Percentiles rank a stretch among this genome's conserved stretches.
Evolutionary conservation across 2,329 filamentous ascomycete species (phyloP).

Genomic region (Colletotrichum theobromicola): DNA sequence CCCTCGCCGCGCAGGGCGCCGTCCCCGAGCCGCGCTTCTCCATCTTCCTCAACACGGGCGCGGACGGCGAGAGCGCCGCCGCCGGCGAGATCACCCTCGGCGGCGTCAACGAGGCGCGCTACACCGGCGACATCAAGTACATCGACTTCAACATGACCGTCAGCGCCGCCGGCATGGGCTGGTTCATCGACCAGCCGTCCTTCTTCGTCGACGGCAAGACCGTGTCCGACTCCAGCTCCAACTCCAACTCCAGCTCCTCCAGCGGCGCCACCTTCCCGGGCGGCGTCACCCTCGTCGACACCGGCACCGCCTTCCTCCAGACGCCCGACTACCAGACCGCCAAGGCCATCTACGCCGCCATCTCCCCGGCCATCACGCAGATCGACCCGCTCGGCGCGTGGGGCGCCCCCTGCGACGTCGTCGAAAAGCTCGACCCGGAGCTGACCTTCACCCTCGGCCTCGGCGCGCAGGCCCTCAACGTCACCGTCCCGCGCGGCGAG

Average conservation of each 20-base stretch:
- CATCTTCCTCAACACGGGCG: slow-evolving; percentile 28
- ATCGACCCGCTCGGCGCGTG: slow-evolving; percentile 35
- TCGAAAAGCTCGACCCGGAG: slow-evolving; percentile 31
- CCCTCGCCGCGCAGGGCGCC: slow-evolving; percentile 28
- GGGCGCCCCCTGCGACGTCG: slow-evolving; percentile 35
- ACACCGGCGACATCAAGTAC: slow-evolving; percentile 29
- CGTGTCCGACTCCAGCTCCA: slow-evolving; percentile 21
- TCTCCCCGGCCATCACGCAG: slow-evolving; percentile 33
- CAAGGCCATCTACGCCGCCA: slow-evolving; percentile 31
- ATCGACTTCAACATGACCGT: slow-evolving; percentile 27
- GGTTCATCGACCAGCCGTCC: slow-evolving; percentile 30
- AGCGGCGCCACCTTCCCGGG: background rate
- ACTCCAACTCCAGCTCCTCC: too few species aligned
- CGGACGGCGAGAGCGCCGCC: slow-evolving; percentile 13
- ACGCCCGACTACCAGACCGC: slow-evolving; percentile 32
- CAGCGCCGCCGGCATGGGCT: slow-evolving; percentile 21
- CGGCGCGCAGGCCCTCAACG: slow-evolving; percentile 24
- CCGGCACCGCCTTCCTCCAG: slow-evolving; percentile 34
- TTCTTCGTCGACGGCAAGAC: slow-evolving; percentile 28
- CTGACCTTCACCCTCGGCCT: slow-evolving; percentile 34
- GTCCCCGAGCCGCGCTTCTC: slow-evolving; percentile 31
- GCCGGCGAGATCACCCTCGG: slow-evolving; percentile 37
- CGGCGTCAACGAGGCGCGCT: slow-evolving; percentile 33
- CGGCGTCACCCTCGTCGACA: slow-evolving; percentile 32
- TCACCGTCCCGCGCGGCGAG: slow-evolving; percentile 31